These are phyloP conservation scores for Chlorella sorokiniana DNA, from an alignment of 139 green algal species.

Conservation along the genomic window DNA sequence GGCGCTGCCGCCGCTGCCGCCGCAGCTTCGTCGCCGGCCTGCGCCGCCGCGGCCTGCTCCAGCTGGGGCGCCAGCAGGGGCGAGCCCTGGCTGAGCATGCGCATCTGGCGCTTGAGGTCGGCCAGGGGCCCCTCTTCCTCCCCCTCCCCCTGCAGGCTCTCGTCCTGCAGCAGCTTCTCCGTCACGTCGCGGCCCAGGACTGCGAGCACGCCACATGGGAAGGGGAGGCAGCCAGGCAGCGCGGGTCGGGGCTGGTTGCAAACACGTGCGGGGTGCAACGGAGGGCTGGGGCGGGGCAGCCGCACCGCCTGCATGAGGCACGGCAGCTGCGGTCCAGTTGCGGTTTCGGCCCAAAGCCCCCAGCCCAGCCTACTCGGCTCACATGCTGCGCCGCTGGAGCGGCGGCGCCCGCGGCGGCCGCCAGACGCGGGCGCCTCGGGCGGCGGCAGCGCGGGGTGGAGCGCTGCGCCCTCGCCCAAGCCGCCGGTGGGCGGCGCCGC, in stretches of 20 bases:
- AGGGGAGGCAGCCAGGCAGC: neutral
- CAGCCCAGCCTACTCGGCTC: neutral
- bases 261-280: too few relatives aligned
- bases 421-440: neutral
- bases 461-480: neutral
- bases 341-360: too few relatives aligned
- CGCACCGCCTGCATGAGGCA: too few relatives aligned
- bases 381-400: constrained; percentile 21
- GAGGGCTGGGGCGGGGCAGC: too few relatives aligned
- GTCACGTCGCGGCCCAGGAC: constrained; percentile 18
- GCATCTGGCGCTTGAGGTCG: constrained; percentile 35
- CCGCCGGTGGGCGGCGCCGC: neutral
- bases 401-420: neutral
- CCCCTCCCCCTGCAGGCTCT: constrained; percentile 10
- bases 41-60: neutral
- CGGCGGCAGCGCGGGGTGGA: neutral
- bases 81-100: constrained; percentile 34
- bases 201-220: neutral
- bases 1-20: neutral
- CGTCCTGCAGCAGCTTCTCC: constrained; percentile 28
- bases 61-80: neutral
- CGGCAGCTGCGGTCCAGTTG: too few relatives aligned
- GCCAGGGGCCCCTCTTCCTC: constrained; percentile 8
- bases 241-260: neutral
- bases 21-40: neutral